Base-by-base conservation (phyloP, 2,329 filamentous ascomycete genomes). In the Curvularia sp. region DNA sequence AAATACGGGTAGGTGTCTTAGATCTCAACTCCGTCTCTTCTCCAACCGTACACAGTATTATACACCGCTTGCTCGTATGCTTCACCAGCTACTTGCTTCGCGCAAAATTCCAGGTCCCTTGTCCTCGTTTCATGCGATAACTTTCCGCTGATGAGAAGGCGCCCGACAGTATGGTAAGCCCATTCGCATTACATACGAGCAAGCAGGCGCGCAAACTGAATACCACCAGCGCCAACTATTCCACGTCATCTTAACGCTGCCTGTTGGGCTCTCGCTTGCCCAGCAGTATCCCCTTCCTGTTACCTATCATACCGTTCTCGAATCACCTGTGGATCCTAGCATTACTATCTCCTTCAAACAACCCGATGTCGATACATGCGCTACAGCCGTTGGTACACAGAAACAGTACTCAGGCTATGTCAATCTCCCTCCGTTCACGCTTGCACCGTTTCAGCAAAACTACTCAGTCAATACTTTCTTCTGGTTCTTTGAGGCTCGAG, bases 321-420 rank as follows among this genome's bases (percentile, higher is more conserved):
- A 75, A 25, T 90, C 89, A 18, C 86, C 88, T 2, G 79, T 89
- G 65, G 82, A 90, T 72, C 78, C 80, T 27, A 83, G 84, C 64
- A 85, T 92, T 70, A 87, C 84, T 57, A 85, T 92, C 70, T 84
- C 85, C 54, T 92, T 89, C 80, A 91, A 89, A 69, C 78, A 82
- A 34, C 84, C 84, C 2, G 82, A 84, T 4, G 74, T 80, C 7
- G 86, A 84, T 45, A 87, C 84, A 12, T 92, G 89, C 74, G 83
- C 80, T 46, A 91, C 89, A 1, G 85, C 84, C 7, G 90, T 89
- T 67, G 71, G 81, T 43, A 80, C 80, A 1, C 89, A 92, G 74
- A 83, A 87, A 73, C 89, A 91, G 73, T 90, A 88, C 34, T 30
- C 55, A 70, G 89, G 89, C 68, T 91, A 89, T 83, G 85, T 91